phyloP scores from a whole-genome alignment of 228 moss, liverwort and hornwort species.

The Sphagnum fallax region DNA sequence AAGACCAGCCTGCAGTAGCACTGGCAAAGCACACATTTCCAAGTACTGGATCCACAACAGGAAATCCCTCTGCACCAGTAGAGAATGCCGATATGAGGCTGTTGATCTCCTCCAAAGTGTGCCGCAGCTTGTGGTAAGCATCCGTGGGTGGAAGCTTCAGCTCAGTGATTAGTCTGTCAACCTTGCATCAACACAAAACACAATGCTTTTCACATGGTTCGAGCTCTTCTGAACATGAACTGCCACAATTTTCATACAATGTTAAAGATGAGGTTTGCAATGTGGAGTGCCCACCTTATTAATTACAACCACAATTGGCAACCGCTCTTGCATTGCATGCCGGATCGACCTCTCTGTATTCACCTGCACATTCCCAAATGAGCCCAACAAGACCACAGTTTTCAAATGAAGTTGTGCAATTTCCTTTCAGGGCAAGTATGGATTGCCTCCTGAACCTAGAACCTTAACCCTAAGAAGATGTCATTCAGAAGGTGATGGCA shows the following conservation, averaged over 20 bases:
- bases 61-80: conserved; percentile 44
- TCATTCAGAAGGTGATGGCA: too few relatives aligned
- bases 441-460: too few relatives aligned
- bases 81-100: conserved; percentile 52
- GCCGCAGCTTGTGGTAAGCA: conserved; percentile 88
- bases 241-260: too few relatives aligned
- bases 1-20: conserved; percentile 98
- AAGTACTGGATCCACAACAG: conserved; percentile 70
- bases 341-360: conserved; percentile 91
- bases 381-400: not conserved
- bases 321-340: conserved; percentile 91
- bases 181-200: conserved; percentile 31
- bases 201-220: too few relatives aligned
- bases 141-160: conserved; percentile 95
- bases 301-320: conserved; percentile 90
- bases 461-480: too few relatives aligned
- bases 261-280: too few relatives aligned
- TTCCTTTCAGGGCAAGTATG: too few relatives aligned
- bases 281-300: conserved; percentile 47
- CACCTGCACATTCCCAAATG: conserved; percentile 35
- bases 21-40: conserved; percentile 99
- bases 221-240: too few relatives aligned
- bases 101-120: conserved; percentile 84
- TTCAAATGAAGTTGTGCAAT: not conserved
- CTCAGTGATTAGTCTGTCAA: conserved; percentile 99